Base-by-base conservation (phyloP, 208 protist genomes). In the Giardia duodenalis region DNA sequence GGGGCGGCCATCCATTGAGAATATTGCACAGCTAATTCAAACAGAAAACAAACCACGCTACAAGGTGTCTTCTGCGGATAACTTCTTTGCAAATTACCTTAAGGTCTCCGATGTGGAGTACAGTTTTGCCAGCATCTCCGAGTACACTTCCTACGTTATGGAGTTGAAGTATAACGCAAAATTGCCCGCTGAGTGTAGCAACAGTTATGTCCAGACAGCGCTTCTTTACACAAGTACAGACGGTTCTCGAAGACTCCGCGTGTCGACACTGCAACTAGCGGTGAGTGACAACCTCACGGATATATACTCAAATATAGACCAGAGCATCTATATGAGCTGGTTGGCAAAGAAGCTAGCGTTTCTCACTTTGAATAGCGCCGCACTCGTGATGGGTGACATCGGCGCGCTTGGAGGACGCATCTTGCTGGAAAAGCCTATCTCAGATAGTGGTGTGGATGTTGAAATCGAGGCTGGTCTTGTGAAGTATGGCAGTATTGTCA, bases 81-180 rank as follows among this genome's bases (percentile, higher is more conserved):
- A 30, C 10, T 76, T 76, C 30, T 76, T 30, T 30, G 57, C 57
- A 10, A 76, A 76, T 30, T 76, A 76, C 57, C 57, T 76, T 10
- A 76, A 76, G 57, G 19, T 39, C 19, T 76, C 57, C 10, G 57
- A 10, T 30, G 19, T 76, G 19, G 57, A 76, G 30, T 76, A 76
- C 30, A 39, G 57, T 76, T 76, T 76, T 30, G 57, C 57, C 57
- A 76, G 19, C 19, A 76, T 76, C 30, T 39, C 57, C 30, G 57
- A 76, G 57, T 30, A 76, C 30, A 30, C 10, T 76, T 39, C 10
- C 57, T 76, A 76, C 30, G 10, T 30, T 30, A 76, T 76, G 57
- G 57, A 76, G 57, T 76, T 76, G 57, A 76, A 76, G 57, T 76
- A 76, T 76, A 76, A 76, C 30, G 57, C 57, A 10, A 76, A 76